Evolutionary conservation across 83 land plant genomes (phyloP), one percentile per base, ranked within the genome.

Genomic region (Thuja plicata): DNA sequence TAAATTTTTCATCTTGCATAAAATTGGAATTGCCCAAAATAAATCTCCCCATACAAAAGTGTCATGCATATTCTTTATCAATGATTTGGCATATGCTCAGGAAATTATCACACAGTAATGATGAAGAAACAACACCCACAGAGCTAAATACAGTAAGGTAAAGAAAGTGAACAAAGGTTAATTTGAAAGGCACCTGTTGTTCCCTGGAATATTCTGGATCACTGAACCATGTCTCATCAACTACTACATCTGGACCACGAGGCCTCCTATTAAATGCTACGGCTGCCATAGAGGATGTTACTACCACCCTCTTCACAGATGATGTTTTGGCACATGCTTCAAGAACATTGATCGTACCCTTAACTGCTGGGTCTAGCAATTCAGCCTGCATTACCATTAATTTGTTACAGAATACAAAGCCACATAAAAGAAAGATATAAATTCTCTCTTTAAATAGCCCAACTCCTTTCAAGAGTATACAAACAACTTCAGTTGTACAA

Each of bases 261-360:
- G 93, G 87, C 76, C 82, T 87, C 38, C 81, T 87, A 84, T 90
- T 91, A 76, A 70, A 92, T 43, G 88, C 38, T 46, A 95, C 93
- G 5, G 98, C 95, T 84, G 98, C 95, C 8, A 93, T 81, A 2
- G 96, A 96, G 21, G 97, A 96, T 83, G 97, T 96, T 38, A 96
- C 76, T 78, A 95, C 94, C 27, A 97, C 96, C 90, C 97, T 91
- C 87, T 95, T 97, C 3, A 94, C 92, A 46, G 96, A 90, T 8
- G 92, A 71, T 46, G 88, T 48, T 91, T 96, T 96, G 11, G 94
- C 89, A 89, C 95, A 94, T 7, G 99, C 94, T 37, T 80, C 86
- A 57, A 97, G 94, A 54, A 97, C 99, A 92, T 97, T 97, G 13
- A 95, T 88, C 1, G 99, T 97, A n/a, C 99, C 99, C 86, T 95